Percentiles rank a stretch among this genome's conserved stretches.
These are phyloP conservation scores for Solanum chmielewskii DNA, from an alignment of 257 asterid genomes.

Conservation along the genomic window DNA sequence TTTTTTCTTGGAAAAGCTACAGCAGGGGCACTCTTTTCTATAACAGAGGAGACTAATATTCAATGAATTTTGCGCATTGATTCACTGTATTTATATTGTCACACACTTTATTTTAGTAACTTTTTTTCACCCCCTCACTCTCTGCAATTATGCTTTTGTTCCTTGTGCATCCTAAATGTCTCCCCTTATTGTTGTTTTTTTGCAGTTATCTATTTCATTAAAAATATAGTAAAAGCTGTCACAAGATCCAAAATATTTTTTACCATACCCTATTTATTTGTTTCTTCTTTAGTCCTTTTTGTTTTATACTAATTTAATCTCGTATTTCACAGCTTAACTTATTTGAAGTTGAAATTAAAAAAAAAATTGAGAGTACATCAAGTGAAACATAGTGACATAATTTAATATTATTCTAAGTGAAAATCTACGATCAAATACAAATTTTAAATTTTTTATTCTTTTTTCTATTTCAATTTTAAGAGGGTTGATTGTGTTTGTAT, in stretches of 20 bases:
- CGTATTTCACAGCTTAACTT: not conserved
- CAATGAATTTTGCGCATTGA: constrained; percentile 8
- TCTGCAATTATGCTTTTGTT: not conserved
- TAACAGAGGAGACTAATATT: not conserved
- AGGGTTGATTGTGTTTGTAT: too few species aligned
- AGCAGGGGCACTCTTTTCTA: not conserved
- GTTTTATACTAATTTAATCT: not conserved
- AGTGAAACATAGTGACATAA: not conserved
- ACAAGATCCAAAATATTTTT: constrained; percentile 7
- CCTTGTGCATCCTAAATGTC: not conserved
- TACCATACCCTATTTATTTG: not conserved
- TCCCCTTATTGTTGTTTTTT: not conserved
- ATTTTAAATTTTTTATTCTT: too few species aligned
- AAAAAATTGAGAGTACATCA: not conserved
- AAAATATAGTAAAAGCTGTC: not conserved
- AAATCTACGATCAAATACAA: too few species aligned
- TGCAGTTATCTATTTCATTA: not conserved
- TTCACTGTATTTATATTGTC: not conserved
- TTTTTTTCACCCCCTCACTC: not conserved
- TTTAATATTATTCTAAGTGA: too few species aligned
- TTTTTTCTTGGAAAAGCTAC: constrained; percentile 1
- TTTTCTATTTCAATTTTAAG: too few species aligned
- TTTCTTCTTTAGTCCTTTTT: not conserved
- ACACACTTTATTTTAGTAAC: not conserved
- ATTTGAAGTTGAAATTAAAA: not conserved